A percentile compares a stretch with the other conserved stretches of the same genome.
Conservation (phyloP, 2,329 filamentous ascomycete genomes). For the Colletotrichum sp. region DNA sequence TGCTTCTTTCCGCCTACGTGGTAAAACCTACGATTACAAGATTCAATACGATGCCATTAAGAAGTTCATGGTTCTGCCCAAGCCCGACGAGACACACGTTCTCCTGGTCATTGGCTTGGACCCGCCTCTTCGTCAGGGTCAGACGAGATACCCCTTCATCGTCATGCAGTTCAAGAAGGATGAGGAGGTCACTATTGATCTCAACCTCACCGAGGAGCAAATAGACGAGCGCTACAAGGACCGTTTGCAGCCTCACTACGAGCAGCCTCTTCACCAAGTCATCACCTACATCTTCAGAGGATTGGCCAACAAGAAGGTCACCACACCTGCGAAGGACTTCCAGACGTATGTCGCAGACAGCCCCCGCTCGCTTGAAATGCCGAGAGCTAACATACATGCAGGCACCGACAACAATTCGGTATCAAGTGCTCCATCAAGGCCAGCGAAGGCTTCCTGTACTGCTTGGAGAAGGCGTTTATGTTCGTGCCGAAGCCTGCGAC, state of each 20-base stretch:
- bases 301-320: conserved; percentile 92
- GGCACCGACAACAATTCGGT: conserved; percentile 89
- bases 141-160: conserved; percentile 96
- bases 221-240: conserved; percentile 86
- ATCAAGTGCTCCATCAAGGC: conserved; percentile 99
- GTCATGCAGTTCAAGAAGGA: conserved; percentile 99
- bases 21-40: conserved; percentile 99
- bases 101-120: conserved; percentile 95
- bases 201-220: conserved; percentile 93
- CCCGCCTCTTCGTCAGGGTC: conserved; percentile 92
- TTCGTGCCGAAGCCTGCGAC: conserved; percentile 98
- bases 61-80: conserved; percentile 98
- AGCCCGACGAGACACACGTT: conserved; percentile 96
- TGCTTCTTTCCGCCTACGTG: conserved; percentile 91
- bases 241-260: conserved; percentile 87
- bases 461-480: conserved; percentile 97
- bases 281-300: conserved; percentile 96
- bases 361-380: background rate
- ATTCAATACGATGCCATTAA: conserved; percentile 98
- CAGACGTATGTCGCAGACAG: conserved; percentile 59
- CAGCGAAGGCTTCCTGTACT: conserved; percentile 96
- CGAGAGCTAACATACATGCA: conserved; percentile 34
- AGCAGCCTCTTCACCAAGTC: conserved; percentile 90
- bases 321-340: conserved; percentile 93
- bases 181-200: conserved; percentile 93